A percentile compares a stretch with the other conserved stretches of the same genome.
Conservation (phyloP, 805 yeast genomes). For the Yarrowia deformans region DNA sequence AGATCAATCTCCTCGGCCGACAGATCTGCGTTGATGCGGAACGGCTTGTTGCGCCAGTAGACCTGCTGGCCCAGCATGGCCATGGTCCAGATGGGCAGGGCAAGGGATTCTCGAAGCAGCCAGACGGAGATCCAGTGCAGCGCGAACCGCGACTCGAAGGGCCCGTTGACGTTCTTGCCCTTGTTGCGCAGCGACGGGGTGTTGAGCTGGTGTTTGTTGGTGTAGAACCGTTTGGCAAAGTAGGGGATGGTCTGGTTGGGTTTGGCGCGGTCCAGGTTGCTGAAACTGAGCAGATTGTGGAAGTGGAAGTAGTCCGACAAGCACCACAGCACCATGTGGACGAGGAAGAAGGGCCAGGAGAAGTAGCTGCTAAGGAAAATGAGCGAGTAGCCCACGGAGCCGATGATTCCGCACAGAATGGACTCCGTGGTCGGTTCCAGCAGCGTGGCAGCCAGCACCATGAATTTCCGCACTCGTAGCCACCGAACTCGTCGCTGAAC, state of each 20-base stretch:
- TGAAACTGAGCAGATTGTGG: constrained; percentile 52
- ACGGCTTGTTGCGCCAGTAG: constrained; percentile 77
- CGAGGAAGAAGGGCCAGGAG: constrained; percentile 52
- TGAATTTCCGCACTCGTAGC: constrained; percentile 84
- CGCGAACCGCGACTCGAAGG: constrained; percentile 38
- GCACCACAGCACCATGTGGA: constrained; percentile 71
- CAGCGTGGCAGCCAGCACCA: constrained; percentile 85
- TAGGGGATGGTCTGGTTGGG: constrained; percentile 45
- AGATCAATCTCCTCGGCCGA: constrained; percentile 67
- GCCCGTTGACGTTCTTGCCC: constrained; percentile 40
- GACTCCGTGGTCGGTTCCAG: constrained; percentile 89
- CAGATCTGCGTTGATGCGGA: constrained; percentile 72
- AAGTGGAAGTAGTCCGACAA: constrained; percentile 68
- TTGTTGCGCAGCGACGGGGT: not conserved
- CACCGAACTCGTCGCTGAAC: constrained; percentile 76
- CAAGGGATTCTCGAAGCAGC: constrained; percentile 73
- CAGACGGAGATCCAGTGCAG: constrained; percentile 58
- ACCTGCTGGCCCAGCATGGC: constrained; percentile 77
- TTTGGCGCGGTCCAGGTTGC: constrained; percentile 45
- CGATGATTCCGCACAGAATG: constrained; percentile 69
- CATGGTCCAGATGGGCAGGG: constrained; percentile 81
- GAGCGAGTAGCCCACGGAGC: constrained; percentile 64
- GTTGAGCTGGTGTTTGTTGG: constrained; percentile 40
- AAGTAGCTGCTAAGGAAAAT: constrained; percentile 51
- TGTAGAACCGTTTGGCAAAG: constrained; percentile 45